phyloP scores from a whole-genome alignment of 2,329 filamentous ascomycete species.

The Stemphylium vesicarium region DNA sequence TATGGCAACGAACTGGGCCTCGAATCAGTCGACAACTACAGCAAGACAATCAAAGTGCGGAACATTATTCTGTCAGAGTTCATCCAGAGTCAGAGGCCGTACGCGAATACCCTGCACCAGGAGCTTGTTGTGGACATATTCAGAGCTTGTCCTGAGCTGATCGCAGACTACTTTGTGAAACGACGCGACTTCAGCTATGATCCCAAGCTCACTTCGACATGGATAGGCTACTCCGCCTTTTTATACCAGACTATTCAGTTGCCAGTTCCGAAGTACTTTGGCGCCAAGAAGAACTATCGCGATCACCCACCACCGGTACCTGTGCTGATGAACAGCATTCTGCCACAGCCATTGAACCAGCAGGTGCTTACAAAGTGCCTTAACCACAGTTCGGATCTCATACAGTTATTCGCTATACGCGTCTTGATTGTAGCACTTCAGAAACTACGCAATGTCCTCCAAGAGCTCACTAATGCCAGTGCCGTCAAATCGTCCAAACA shows the following conservation, averaged over 20 bases:
- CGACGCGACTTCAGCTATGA: slow-evolving; percentile 82
- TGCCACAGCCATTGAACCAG: slow-evolving; percentile 81
- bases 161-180: slow-evolving; percentile 84
- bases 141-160: slow-evolving; percentile 78
- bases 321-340: slow-evolving; percentile 81
- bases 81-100: slow-evolving; percentile 78
- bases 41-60: slow-evolving; percentile 74
- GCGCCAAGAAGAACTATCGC: slow-evolving; percentile 67
- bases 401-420: slow-evolving; percentile 83
- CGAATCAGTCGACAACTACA: slow-evolving; percentile 73
- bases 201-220: slow-evolving; percentile 88
- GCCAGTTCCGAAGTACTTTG: slow-evolving; percentile 74
- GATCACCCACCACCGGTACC: slow-evolving; percentile 77
- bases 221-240: slow-evolving; percentile 92
- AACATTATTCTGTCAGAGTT: slow-evolving; percentile 83
- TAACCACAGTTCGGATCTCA: slow-evolving; percentile 75
- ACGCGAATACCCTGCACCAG: slow-evolving; percentile 79
- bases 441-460: slow-evolving; percentile 72
- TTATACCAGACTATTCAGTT: slow-evolving; percentile 81
- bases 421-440: slow-evolving; percentile 79
- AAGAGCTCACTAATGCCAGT: slow-evolving; percentile 63
- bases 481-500: slow-evolving; percentile 50
- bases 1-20: slow-evolving; percentile 67
- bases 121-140: slow-evolving; percentile 84
- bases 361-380: slow-evolving; percentile 81